phyloP scores from a whole-genome alignment of 495 filamentous ascomycete species.

The Lasiosphaeria ovina region DNA sequence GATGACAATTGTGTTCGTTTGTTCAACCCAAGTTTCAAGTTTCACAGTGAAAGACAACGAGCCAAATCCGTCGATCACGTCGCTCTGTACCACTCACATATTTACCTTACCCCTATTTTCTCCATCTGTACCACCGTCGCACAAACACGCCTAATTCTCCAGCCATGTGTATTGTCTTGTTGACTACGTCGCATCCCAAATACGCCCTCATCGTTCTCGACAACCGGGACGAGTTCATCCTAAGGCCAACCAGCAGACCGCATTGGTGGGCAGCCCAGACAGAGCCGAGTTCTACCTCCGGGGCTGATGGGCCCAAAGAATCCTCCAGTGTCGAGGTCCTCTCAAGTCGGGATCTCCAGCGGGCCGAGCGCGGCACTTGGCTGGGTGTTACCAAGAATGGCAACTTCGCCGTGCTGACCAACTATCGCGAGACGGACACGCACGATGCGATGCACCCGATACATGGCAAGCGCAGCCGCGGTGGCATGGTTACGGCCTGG shows the following conservation, averaged over 20 bases:
- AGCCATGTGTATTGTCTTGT: conserved; percentile 87
- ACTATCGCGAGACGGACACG: conserved; percentile 78
- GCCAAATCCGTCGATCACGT: too few species aligned
- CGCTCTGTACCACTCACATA: background rate
- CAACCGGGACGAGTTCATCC: conserved; percentile 95
- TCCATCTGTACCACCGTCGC: background rate
- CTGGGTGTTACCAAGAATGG: conserved; percentile 83
- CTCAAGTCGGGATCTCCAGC: conserved; percentile 50
- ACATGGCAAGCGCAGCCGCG: conserved; percentile 65
- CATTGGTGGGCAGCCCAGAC: conserved; percentile 71
- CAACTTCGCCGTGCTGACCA: conserved; percentile 87
- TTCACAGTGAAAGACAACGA: too few species aligned
- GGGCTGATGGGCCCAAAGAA: conserved; percentile 6
- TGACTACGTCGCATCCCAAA: conserved; percentile 85
- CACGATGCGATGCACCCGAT: conserved; percentile 51
- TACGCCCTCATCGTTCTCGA: conserved; percentile 88
- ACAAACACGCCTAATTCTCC: conserved; percentile 1
- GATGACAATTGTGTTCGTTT: too few species aligned
- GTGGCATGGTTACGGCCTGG: conserved; percentile 85
- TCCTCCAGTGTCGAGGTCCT: conserved; percentile 40
- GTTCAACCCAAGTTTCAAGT: too few species aligned
- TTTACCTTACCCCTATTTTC: background rate
- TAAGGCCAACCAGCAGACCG: conserved; percentile 78
- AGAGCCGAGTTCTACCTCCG: conserved; percentile 13
- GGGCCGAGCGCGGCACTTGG: conserved; percentile 76